phyloP scores from a whole-genome alignment of 257 asterid genomes.

The Primulina huaijiensis region DNA sequence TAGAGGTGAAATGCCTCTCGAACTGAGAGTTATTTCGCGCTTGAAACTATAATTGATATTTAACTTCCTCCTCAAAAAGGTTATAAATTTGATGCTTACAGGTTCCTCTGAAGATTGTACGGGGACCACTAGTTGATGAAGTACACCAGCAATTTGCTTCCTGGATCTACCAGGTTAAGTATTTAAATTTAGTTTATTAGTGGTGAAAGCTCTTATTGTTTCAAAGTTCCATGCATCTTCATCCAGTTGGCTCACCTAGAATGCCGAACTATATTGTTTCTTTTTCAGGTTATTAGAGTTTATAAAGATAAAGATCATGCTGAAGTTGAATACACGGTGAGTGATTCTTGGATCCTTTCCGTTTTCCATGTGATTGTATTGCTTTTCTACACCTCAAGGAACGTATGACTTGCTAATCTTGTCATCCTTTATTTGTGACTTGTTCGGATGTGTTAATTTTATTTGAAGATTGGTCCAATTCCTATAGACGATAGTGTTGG shows the following conservation, averaged over 20 bases:
- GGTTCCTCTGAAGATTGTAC: slow-evolving; percentile 64
- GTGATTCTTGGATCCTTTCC: slow-evolving; percentile 25
- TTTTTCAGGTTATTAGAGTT: slow-evolving; percentile 64
- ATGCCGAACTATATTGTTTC: background rate
- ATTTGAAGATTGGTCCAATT: slow-evolving; percentile 71
- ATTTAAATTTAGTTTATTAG: slow-evolving; percentile 5
- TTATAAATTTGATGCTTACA: slow-evolving; percentile 26
- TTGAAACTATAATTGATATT: background rate
- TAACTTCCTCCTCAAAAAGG: slow-evolving; percentile 1
- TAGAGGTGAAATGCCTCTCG: background rate
- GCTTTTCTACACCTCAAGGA: background rate
- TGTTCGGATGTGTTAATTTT: slow-evolving; percentile 18
- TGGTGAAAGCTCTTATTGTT: background rate
- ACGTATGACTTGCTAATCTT: background rate
- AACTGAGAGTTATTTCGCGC: background rate
- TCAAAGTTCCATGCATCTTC: background rate
- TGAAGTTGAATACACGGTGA: slow-evolving; percentile 81
- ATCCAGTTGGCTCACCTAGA: slow-evolving; percentile 1
- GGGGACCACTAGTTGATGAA: slow-evolving; percentile 76
- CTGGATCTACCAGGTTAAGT: slow-evolving; percentile 76
- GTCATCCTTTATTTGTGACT: background rate
- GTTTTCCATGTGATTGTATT: background rate
- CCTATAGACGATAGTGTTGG: slow-evolving; percentile 67
- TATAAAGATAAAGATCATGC: slow-evolving; percentile 83
- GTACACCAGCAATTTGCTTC: slow-evolving; percentile 79